Percentiles rank a stretch among this genome's conserved stretches.
Conservation (phyloP, 257 asterid genomes). For the Cordia subcordata region DNA sequence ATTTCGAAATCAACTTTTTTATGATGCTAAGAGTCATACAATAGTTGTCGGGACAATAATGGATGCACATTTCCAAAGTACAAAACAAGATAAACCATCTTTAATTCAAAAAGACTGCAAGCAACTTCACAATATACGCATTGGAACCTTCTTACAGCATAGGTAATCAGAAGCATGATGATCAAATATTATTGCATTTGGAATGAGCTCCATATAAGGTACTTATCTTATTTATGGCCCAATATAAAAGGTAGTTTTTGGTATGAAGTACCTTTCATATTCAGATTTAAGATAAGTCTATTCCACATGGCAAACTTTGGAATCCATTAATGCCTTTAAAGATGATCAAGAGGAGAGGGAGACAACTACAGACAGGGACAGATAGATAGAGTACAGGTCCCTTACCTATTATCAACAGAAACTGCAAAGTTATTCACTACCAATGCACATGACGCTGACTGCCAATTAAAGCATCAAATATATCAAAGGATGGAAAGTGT, state of each 20-base stretch:
- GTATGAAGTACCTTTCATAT: too few species aligned
- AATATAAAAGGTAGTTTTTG: too few species aligned
- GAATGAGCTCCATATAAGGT: too few species aligned
- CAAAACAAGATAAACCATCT: neutral
- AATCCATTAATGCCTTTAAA: neutral
- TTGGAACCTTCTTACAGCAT: neutral
- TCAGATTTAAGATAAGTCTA: too few species aligned
- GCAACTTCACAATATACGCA: neutral
- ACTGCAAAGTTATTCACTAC: slow-evolving; percentile 81
- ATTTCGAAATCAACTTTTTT: too few species aligned
- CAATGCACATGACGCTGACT: slow-evolving; percentile 85
- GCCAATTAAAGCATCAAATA: slow-evolving; percentile 32
- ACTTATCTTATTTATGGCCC: too few species aligned
- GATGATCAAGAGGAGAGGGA: slow-evolving; percentile 3
- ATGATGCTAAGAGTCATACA: neutral
- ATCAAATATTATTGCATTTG: neutral
- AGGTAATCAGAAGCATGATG: neutral
- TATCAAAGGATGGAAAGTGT: slow-evolving; percentile 20
- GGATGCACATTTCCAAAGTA: neutral
- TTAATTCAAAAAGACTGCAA: neutral
- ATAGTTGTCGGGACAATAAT: neutral
- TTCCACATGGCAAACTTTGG: neutral
- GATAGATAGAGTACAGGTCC: slow-evolving; percentile 16
- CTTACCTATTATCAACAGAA: slow-evolving; percentile 71
- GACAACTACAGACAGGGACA: neutral